Base-by-base conservation (phyloP, 805 yeast species). In the Metschnikowia corniflorae region DNA sequence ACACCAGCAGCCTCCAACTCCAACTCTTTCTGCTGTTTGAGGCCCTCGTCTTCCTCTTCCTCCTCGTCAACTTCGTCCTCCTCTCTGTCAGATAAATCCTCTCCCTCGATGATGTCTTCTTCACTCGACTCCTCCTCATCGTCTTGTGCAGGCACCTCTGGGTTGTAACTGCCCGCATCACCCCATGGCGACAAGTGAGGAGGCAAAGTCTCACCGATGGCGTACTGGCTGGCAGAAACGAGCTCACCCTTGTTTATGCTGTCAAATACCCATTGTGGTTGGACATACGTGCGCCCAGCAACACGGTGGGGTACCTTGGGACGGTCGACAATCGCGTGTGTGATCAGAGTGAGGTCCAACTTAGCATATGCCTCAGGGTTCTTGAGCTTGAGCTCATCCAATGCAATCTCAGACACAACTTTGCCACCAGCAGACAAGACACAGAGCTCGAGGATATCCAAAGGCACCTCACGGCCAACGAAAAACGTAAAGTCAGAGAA, bases 141-240 rank as follows among this genome's bases (percentile, higher is more conserved):
- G 6, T 53, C 63, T 22, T 53, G 72, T 10, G 59, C 52, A 21
- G 62, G 62, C 21, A 77, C 82, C 39, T 73, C 79, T 53, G 98
- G 97, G 62, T 91, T 79, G 65, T 93, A 93, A 37, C 81, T 82
- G 51, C 83, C 87, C 31, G 89, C 76, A 67, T 93, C 98, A 51
- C 97, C 97, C 97, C 98, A 93, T 70, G 98, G 98, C 35, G 96
- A 86, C 54, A 93, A 71, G 63, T 93, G 98, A 24, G 98, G 97
- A 29, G 98, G 98, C 47, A 93, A 71, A 4, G 86, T 69, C 65
- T 91, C 97, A 39, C 98, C 98, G 5, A 96, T 96, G 29, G 94
- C 84, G 57, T 93, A 93, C 37, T 72, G 73, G 37, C 82, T 80
- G 16, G 86, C 96, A 14, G 93, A 78, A 42, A 84, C 70, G 43